phyloP scores from a whole-genome alignment of 768 basidiomycete genomes.

The Xerocomus potaroensis region DNA sequence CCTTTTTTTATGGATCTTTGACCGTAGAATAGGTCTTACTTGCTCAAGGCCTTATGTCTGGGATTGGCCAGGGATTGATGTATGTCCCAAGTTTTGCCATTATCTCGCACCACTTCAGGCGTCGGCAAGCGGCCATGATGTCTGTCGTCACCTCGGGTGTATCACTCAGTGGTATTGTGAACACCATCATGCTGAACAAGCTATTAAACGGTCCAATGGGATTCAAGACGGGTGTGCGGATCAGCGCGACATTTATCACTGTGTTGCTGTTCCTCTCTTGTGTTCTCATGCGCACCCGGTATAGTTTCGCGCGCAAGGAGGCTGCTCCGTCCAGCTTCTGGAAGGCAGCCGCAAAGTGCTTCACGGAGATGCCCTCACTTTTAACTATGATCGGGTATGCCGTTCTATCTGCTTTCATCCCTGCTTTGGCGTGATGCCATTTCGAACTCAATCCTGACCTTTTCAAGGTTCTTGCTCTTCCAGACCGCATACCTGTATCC shows the following conservation, averaged over 20 bases:
- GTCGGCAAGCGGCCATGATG: constrained; percentile 39
- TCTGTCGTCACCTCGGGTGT: constrained; percentile 45
- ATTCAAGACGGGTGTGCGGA: constrained; percentile 37
- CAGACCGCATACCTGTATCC: constrained; percentile 45
- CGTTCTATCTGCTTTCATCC: background rate
- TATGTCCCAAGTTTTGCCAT: constrained; percentile 42
- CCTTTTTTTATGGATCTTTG: background rate
- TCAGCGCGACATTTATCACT: constrained; percentile 38
- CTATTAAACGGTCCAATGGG: constrained; percentile 39
- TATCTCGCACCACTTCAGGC: constrained; percentile 43
- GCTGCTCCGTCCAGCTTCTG: constrained; percentile 7
- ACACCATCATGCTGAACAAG: constrained; percentile 60
- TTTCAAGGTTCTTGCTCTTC: constrained; percentile 23
- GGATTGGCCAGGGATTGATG: constrained; percentile 40
- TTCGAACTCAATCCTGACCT: background rate
- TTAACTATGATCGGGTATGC: constrained; percentile 23
- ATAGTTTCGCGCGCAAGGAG: background rate
- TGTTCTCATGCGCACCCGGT: constrained; percentile 34
- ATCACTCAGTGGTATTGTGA: constrained; percentile 50
- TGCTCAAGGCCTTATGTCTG: constrained; percentile 41
- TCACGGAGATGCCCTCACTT: constrained; percentile 22
- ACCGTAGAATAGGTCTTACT: constrained; percentile 34
- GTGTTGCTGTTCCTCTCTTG: constrained; percentile 37
- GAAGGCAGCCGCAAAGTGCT: constrained; percentile 20
- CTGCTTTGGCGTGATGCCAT: background rate